These are phyloP conservation scores for Melanopsichium pennsylvanicum DNA, from an alignment of 1,284 basidiomycete species.

Conservation along the genomic window DNA sequence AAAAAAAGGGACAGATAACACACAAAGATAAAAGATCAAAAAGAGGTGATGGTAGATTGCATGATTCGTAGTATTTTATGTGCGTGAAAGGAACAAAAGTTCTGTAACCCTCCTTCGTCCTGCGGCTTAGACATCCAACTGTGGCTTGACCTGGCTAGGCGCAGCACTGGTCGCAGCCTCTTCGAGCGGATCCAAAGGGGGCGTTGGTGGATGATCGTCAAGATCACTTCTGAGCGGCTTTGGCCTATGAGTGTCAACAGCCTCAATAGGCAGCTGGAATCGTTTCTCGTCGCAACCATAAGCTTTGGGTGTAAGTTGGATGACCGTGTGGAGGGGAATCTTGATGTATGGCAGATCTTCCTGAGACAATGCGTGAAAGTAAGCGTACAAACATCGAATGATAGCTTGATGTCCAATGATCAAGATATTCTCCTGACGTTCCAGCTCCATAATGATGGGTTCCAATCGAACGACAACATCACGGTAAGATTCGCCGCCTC, in stretches of 20 bases:
- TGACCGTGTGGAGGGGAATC: slow-evolving; percentile 85
- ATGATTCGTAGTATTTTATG: no score
- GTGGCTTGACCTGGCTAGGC: slow-evolving; percentile 30
- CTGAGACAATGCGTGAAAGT: slow-evolving; percentile 91
- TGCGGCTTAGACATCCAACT: neutral
- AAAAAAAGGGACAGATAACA: no score
- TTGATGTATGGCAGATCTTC: slow-evolving; percentile 97
- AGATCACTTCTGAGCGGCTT: slow-evolving; percentile 41
- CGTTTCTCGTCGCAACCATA: slow-evolving; percentile 98
- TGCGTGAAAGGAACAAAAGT: no score
- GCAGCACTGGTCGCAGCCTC: slow-evolving; percentile 39
- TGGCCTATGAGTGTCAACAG: slow-evolving; percentile 62
- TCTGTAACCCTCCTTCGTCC: no score
- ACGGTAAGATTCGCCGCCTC: slow-evolving; percentile 89
- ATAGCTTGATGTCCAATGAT: slow-evolving; percentile 91
- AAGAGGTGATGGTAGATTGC: no score
- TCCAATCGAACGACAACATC: slow-evolving; percentile 91
- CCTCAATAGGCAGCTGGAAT: slow-evolving; percentile 68
- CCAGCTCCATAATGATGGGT: slow-evolving; percentile 98
- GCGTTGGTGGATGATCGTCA: slow-evolving; percentile 40
- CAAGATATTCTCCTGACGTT: slow-evolving; percentile 94
- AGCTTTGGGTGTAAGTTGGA: slow-evolving; percentile 95
- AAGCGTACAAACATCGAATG: slow-evolving; percentile 74
- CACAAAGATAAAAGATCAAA: no score
- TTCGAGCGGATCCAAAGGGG: slow-evolving; percentile 42